Evolutionary conservation across 306 rosid genomes (phyloP).

Genomic region (Cyamopsis tetragonoloba): DNA sequence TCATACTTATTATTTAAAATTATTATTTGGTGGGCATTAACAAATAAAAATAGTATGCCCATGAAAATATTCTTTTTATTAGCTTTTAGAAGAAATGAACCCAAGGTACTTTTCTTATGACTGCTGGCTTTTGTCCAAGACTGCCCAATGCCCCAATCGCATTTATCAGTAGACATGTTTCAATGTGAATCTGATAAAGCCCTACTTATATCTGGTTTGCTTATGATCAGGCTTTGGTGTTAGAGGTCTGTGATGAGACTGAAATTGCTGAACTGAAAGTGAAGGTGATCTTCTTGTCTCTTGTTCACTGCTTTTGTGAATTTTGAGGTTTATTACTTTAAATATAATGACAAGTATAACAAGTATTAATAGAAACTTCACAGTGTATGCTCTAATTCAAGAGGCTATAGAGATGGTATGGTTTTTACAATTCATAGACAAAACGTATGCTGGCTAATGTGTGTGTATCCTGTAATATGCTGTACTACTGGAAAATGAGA

Average conservation of each 20-base stretch:
- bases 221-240: slow-evolving; percentile 73
- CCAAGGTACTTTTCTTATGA: neutral
- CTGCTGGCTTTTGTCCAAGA: neutral
- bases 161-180: neutral
- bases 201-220: slow-evolving; percentile 22
- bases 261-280: slow-evolving; percentile 93
- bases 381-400: neutral
- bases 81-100: slow-evolving; percentile 10
- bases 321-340: neutral
- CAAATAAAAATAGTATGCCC: slow-evolving; percentile 6
- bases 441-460: slow-evolving; percentile 5
- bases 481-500: neutral
- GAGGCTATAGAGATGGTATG: neutral
- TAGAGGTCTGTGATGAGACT: slow-evolving; percentile 98
- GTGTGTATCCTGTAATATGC: slow-evolving; percentile 8
- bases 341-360: neutral
- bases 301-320: slow-evolving; percentile 11
- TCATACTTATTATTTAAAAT: neutral
- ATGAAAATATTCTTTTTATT: slow-evolving; percentile 1
- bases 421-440: neutral
- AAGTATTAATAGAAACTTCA: slow-evolving; percentile 1
- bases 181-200: slow-evolving; percentile 22
- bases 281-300: slow-evolving; percentile 61
- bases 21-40: slow-evolving; percentile 9
- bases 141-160: slow-evolving; percentile 18